A percentile compares a stretch with the other conserved stretches of the same genome.
Conservation (phyloP, 352 stramenopile genomes). For the Phytopythium litorale region DNA sequence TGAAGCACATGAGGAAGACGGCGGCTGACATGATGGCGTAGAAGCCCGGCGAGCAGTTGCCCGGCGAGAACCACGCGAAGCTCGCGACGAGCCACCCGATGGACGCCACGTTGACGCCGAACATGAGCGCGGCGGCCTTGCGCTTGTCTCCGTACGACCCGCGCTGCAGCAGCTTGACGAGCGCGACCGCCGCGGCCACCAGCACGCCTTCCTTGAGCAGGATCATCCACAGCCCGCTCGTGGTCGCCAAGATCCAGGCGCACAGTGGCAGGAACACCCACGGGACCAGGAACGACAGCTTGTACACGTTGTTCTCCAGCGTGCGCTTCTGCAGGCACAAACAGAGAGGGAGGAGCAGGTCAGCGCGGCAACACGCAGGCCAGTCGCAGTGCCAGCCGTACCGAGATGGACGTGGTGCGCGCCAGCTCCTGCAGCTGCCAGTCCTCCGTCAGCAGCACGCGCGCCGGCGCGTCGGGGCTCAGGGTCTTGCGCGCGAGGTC, state of each 20-base stretch:
- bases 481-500: slow-evolving; percentile 32
- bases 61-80: slow-evolving; percentile 31
- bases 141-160: slow-evolving; percentile 72
- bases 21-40: slow-evolving; percentile 15
- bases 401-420: slow-evolving; percentile 28
- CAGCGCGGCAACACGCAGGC: neutral
- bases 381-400: slow-evolving; percentile 11
- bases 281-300: slow-evolving; percentile 70
- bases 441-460: slow-evolving; percentile 56
- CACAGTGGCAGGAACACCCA: slow-evolving; percentile 54
- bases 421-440: slow-evolving; percentile 45
- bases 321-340: slow-evolving; percentile 34
- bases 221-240: slow-evolving; percentile 30
- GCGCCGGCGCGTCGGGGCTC: slow-evolving; percentile 28
- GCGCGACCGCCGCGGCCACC: slow-evolving; percentile 19
- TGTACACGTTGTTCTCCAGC: slow-evolving; percentile 64
- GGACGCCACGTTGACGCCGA: slow-evolving; percentile 73
- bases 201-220: slow-evolving; percentile 32
- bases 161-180: slow-evolving; percentile 47
- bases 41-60: slow-evolving; percentile 26
- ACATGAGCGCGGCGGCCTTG: slow-evolving; percentile 67
- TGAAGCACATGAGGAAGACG: slow-evolving; percentile 39
- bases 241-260: slow-evolving; percentile 34
- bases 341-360: neutral
- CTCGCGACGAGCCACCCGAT: slow-evolving; percentile 53